Evolutionary conservation across 1,139 yeast species (phyloP), one percentile per base, ranked within the genome.

Genomic region (Citeromyces siamensis): DNA sequence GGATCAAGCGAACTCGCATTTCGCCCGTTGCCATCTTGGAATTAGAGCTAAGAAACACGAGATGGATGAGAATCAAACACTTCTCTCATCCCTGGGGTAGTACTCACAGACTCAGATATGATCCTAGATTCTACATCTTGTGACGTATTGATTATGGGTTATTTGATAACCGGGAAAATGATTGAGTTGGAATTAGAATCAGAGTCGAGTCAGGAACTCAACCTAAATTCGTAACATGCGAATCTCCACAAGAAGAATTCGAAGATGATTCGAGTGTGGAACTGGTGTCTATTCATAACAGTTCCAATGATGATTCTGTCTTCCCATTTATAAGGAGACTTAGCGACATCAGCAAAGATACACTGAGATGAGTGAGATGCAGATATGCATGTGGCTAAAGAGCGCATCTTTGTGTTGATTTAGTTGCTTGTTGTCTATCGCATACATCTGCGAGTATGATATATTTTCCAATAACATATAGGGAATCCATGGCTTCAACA

Each of bases 221-320:
- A 23, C 5, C 28, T 23, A 23, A 23, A 14, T 14, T 23, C 14
- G 6, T 23, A 23, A 23, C 9, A n/a, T 23, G 28, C 14, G 28
- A 23, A 8, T 5, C 28, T 23, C 28, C 28, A 23, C 28, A 23
- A 23, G 28, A 8, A 5, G 28, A 23, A 8, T 23, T 5, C 13
- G 28, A 14, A 8, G 9, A 23, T 23, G 9, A 23, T 23, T 5
- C 9, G 13, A 23, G 9, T 14, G 13, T 23, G 28, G 28, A 23
- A 23, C 7, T 8, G 9, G 28, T 23, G 13, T 14, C 28, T 23
- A 23, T 23, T 23, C 28, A 23, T 8, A 23, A 23, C 9, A 14
- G 28, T 23, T 23, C 28, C 28, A 23, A 14, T 12, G 28, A 23
- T 23, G 28, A 23, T 23, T 23, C 28, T 5, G 28, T 23, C 9